phyloP scores from a whole-genome alignment of 192 early-diverging fungal species.

The Chytriomyces sp. region DNA sequence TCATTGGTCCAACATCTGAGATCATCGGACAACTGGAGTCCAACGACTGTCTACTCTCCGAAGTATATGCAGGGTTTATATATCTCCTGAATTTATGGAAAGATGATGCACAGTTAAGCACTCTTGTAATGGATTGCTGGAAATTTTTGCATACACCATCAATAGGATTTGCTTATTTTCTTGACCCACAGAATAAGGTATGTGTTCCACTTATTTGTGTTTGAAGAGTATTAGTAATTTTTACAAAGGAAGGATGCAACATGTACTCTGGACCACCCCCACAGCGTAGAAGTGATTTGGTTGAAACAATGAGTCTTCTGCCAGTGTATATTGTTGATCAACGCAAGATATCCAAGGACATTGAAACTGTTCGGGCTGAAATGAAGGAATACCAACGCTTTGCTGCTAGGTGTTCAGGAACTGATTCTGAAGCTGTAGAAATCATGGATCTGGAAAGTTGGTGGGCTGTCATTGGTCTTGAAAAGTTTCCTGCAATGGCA shows the following conservation, averaged over 20 bases:
- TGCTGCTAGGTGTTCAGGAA: too few relatives aligned
- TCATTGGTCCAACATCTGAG: background rate
- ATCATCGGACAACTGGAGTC: background rate
- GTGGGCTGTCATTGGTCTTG: background rate
- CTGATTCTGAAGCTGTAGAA: too few relatives aligned
- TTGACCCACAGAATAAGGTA: too few relatives aligned
- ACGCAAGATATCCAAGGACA: background rate
- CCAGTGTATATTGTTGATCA: background rate
- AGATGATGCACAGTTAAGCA: too few relatives aligned
- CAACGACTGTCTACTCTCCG: background rate
- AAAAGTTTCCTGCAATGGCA: background rate
- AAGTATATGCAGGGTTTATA: background rate
- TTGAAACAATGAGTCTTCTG: background rate
- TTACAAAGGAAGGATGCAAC: background rate
- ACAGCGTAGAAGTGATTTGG: background rate
- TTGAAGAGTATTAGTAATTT: too few relatives aligned
- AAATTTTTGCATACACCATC: too few relatives aligned
- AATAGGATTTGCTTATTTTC: too few relatives aligned
- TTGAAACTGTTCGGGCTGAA: too few relatives aligned
- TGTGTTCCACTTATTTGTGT: too few relatives aligned
- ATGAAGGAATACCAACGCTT: too few relatives aligned
- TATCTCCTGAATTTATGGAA: too few relatives aligned
- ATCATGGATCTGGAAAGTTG: slow-evolving; percentile 1
- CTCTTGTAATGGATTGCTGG: too few relatives aligned
- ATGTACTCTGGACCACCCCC: slow-evolving; percentile 2